phyloP scores from a whole-genome alignment of 176 grass and related monocot genomes.

The Saccharum officinarum region DNA sequence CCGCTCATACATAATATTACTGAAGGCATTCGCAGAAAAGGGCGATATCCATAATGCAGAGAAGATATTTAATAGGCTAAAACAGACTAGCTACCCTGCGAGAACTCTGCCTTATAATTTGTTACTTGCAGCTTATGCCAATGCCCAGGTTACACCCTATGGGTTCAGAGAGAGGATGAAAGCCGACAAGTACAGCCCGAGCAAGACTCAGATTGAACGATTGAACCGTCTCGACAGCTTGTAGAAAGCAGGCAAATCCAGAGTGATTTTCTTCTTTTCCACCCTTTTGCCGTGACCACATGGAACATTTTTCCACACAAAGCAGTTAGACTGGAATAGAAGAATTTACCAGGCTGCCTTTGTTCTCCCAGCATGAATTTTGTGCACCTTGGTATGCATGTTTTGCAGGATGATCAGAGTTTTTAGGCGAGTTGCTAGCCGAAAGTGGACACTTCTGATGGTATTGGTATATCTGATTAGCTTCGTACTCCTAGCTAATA shows the following conservation, averaged over 20 bases:
- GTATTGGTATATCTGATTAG: background rate
- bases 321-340: slow-evolving; percentile 22
- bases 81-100: slow-evolving; percentile 33
- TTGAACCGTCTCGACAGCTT: slow-evolving; percentile 38
- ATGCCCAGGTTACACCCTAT: slow-evolving; percentile 53
- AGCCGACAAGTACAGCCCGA: slow-evolving; percentile 46
- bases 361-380: background rate
- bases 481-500: background rate
- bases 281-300: background rate
- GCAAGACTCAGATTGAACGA: slow-evolving; percentile 3
- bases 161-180: slow-evolving; percentile 74
- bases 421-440: background rate
- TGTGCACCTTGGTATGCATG: background rate
- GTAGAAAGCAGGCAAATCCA: slow-evolving; percentile 27
- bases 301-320: background rate
- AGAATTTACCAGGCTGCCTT: background rate
- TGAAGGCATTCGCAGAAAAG: slow-evolving; percentile 60
- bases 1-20: slow-evolving; percentile 43
- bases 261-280: slow-evolving; percentile 3
- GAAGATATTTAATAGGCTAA: slow-evolving; percentile 69
- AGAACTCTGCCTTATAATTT: slow-evolving; percentile 46
- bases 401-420: background rate
- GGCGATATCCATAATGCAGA: slow-evolving; percentile 73
- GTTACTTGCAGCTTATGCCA: slow-evolving; percentile 69
- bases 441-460: background rate